A percentile compares a stretch with the other conserved stretches of the same genome.
Conservation (phyloP, 1,139 yeast genomes). For the Debaryomyces robertsiae region DNA sequence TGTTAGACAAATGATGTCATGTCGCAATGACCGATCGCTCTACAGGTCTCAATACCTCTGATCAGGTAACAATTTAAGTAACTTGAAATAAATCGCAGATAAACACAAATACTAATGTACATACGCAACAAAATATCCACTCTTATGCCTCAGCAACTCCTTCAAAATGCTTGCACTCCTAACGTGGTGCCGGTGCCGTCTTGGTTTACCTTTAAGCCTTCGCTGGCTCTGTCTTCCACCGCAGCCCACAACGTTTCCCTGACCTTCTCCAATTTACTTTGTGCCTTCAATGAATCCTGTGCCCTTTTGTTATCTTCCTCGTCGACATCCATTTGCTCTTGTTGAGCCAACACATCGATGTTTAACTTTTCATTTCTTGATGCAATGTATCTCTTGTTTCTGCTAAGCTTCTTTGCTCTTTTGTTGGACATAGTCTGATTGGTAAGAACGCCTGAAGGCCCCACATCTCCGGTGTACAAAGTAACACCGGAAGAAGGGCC, state of each 20-base stretch:
- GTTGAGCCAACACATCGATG: conserved; percentile 50
- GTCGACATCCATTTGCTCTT: conserved; percentile 56
- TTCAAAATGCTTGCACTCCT: conserved; percentile 64
- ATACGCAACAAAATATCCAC: conserved; percentile 3
- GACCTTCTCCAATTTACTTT: conserved; percentile 47
- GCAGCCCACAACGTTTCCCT: conserved; percentile 72
- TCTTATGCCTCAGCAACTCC: conserved; percentile 1
- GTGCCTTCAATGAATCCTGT: conserved; percentile 12
- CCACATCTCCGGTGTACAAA: conserved; percentile 51
- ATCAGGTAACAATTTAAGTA: not conserved
- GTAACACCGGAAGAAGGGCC: conserved; percentile 64
- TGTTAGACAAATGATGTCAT: conserved; percentile 17
- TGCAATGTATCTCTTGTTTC: conserved; percentile 72
- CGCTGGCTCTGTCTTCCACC: conserved; percentile 52
- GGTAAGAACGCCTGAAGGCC: conserved; percentile 48
- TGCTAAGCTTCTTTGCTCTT: conserved; percentile 77
- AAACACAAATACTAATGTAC: conserved; percentile 7
- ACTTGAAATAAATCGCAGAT: conserved; percentile 6
- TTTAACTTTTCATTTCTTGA: conserved; percentile 52
- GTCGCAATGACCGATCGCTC: not conserved
- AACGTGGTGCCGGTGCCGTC: conserved; percentile 80
- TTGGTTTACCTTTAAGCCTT: conserved; percentile 45
- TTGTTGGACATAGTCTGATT: conserved; percentile 73
- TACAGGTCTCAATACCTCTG: too few relatives aligned
- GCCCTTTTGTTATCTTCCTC: conserved; percentile 27